Base-by-base conservation (phyloP, 2,329 filamentous ascomycete genomes). In the Simplicillium sp. region DNA sequence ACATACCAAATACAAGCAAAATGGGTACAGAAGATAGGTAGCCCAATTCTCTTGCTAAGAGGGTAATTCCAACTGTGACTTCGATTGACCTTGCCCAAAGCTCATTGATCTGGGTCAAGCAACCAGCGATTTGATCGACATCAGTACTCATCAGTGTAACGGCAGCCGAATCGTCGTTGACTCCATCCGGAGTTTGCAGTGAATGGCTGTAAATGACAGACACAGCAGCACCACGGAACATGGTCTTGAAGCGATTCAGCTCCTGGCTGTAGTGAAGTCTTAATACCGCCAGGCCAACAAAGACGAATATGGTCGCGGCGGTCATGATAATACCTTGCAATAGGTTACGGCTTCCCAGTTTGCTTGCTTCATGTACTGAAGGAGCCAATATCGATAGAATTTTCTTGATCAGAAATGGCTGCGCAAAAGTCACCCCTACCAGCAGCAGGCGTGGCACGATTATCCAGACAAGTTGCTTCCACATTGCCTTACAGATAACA, bases 51-150 rank as follows among this genome's bases (percentile, higher is more conserved):
- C 25, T 36, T 5, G 48, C 45, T 4, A 54, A 39, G 37, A 53
- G 46, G 1, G 39, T 34, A 2, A 48, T 37, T 3, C 48, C 50
- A 0, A 52, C 3, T 0, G 31, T 31, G 2, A 53, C 45, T 18
- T 53, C 50, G 2, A 53, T 44, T 11, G 43, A 15, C 12, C 47
- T 44, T 1, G 49, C 47, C 49, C 49, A 53, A 13, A 40, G 37
- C 32, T 53, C 50, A 14, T 50, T 44, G 4, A 52, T 36, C 20
- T 44, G 36, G 2, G 39, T 39, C 1, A 49, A 40, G 7, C 15
- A 40, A 14, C 46, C 40, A 6, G 41, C 34, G 1, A 48, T 41
- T 7, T 39, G 42, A 12, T 46, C 42, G 3, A 45, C 42, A n/a
- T 44, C 47, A 11, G 40, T 48, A 3, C 44, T 49, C 42, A 49